A percentile compares a stretch with the other conserved stretches of the same genome.
phyloP scores from a whole-genome alignment of 2,329 filamentous ascomycete genomes.

The Acrocalymma vagum region DNA sequence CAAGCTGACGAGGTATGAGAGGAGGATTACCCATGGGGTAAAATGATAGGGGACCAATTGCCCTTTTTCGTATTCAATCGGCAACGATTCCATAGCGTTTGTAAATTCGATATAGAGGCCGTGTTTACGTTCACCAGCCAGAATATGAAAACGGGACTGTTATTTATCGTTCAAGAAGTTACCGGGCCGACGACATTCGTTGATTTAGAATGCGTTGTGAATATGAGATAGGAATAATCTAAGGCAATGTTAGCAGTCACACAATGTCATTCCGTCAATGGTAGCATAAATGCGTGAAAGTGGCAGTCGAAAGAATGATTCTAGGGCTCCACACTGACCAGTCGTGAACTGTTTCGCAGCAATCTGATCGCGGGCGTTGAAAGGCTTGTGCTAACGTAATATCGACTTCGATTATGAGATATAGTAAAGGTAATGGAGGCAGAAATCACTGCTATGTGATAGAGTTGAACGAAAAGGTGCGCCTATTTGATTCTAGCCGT shows the following conservation, averaged over 20 bases:
- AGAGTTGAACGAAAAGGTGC: constrained; percentile 2
- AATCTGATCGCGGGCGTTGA: constrained; percentile 1
- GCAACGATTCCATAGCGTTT: constrained; percentile 7
- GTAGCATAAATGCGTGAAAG: constrained; percentile 5
- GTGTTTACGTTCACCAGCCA: constrained; percentile 2
- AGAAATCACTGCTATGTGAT: constrained; percentile 1
- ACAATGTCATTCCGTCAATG: constrained; percentile 3
- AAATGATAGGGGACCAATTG: constrained; percentile 10
- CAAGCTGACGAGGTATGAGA: constrained; percentile 71
- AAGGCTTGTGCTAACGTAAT: background rate
- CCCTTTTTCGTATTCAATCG: constrained; percentile 5
- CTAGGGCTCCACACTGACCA: background rate
- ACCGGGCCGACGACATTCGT: constrained; percentile 2
- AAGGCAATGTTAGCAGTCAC: constrained; percentile 4
- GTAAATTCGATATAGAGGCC: constrained; percentile 4
- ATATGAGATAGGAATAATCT: constrained; percentile 2
- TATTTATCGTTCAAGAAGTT: constrained; percentile 3
- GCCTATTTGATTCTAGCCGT: constrained; percentile 3
- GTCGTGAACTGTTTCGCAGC: constrained; percentile 3
- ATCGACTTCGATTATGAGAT: constrained; percentile 2
- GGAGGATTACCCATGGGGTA: constrained; percentile 4
- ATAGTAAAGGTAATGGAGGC: constrained; percentile 3
- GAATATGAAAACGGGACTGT: constrained; percentile 2
- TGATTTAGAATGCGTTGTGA: constrained; percentile 3
- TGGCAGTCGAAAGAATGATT: background rate